phyloP scores from a whole-genome alignment of 495 filamentous ascomycete species.

The Penicillium egyptiacum region DNA sequence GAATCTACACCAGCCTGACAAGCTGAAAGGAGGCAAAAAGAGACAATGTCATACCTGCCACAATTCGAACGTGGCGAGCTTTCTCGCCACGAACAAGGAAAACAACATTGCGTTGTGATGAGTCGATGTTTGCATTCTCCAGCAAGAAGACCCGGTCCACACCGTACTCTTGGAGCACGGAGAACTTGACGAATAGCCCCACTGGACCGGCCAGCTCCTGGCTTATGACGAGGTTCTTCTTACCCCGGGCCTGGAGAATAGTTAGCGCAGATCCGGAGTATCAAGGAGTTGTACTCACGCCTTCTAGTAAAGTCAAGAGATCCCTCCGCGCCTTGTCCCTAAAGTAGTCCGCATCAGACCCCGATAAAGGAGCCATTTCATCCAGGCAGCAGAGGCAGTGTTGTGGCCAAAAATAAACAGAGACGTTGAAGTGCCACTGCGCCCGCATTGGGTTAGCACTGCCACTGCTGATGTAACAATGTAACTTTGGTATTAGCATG shows the following conservation, averaged over 20 bases:
- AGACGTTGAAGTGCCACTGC: slow-evolving; percentile 13
- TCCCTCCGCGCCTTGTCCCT: slow-evolving; percentile 82
- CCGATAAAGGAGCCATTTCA: slow-evolving; percentile 59
- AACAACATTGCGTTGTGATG: slow-evolving; percentile 90
- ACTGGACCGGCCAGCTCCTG: slow-evolving; percentile 85
- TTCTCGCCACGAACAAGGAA: slow-evolving; percentile 90
- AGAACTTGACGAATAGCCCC: slow-evolving; percentile 90
- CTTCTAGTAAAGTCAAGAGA: slow-evolving; percentile 81
- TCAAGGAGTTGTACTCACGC: slow-evolving; percentile 67
- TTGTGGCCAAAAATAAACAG: slow-evolving; percentile 24
- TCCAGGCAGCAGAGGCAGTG: slow-evolving; percentile 22
- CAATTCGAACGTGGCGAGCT: slow-evolving; percentile 71
- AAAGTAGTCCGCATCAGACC: slow-evolving; percentile 77
- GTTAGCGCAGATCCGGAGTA: slow-evolving; percentile 21
- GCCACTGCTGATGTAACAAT: slow-evolving; percentile 16
- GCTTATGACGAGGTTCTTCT: slow-evolving; percentile 97
- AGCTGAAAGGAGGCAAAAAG: slow-evolving; percentile 2
- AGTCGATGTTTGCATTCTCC: slow-evolving; percentile 90
- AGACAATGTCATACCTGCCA: slow-evolving; percentile 72
- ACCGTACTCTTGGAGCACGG: slow-evolving; percentile 86
- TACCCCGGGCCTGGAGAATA: slow-evolving; percentile 77
- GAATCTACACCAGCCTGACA: slow-evolving; percentile 2
- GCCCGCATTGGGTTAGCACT: slow-evolving; percentile 15
- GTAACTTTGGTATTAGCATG: slow-evolving; percentile 7
- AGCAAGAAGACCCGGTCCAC: slow-evolving; percentile 95